Evolutionary conservation across 2,329 filamentous ascomycete species (phyloP), one percentile per base, ranked within the genome.

Genomic region (Phaeomoniella chlamydospora): DNA sequence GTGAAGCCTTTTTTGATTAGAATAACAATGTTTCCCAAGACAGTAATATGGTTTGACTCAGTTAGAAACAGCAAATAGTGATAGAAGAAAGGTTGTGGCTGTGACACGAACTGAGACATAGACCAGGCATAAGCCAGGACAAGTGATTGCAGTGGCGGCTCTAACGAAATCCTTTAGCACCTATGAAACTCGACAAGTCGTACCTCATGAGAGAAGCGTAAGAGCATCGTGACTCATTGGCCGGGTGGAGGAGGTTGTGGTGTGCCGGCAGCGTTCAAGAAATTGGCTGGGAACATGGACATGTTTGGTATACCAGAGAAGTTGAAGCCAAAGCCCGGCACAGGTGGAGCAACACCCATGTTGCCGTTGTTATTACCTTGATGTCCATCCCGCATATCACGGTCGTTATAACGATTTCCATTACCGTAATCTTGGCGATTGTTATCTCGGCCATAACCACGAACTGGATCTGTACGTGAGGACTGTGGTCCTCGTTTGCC

Each of bases 241-340:
- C 22, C 22, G 9, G 22, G 22, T 26, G 22, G 22, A 9, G 22
- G 22, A 26, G 6, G n/a, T 26, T 26, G 22, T 9, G 22, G 22
- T 9, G 22, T 26, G 22, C 22, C 22, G n/a, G 22, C 22, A n/a
- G 22, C 22, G 22, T 26, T 26, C 53, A 64, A 60, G 45, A 66
- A 67, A 10, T 61, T 61, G 14, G 61, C 58, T 36, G 62, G 62
- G 16, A 67, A 58, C 52, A 64, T 59, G 29, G 61, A 59, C 58
- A 65, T 65, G 32, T 50, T 50, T 9, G 61, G 54, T 39, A 66
- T 62, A 26, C 22, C 22, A 26, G 22, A 6, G 22, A 26, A 26
- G 26, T 64, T 65, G 46, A 71, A 72, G 5, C 67, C 68, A 41
- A 72, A 72, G 3, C 65, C 64, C 31, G 68, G 68, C 4, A 72